Base-by-base conservation (phyloP, 2,329 filamentous ascomycete species). In the Penicillium sp. region DNA sequence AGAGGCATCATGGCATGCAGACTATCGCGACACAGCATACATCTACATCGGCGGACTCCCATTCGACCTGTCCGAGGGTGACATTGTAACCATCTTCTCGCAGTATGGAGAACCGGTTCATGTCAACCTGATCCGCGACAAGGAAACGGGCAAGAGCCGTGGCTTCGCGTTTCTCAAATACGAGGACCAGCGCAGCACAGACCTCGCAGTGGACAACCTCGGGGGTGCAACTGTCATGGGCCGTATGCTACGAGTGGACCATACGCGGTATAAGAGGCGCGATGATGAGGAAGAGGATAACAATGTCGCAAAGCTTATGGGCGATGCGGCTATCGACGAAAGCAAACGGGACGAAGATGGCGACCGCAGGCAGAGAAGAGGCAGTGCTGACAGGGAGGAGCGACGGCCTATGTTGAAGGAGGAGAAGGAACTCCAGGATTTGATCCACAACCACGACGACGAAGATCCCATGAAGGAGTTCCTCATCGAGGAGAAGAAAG, bases 161-260 rank as follows among this genome's bases (percentile, higher is more conserved):
- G 93, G 93, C 0, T 98, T 97, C 66, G 90, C 87, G 2, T 98
- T 95, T 79, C 79, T 98, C 50, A 98, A 98, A 68, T 98, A 97
- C 72, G 93, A 98, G 69, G 92, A 98, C 71, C 93, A 98, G 75
- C 81, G 92, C 60, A 96, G 91, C 72, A 95, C 89, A 54, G 92
- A 97, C 71, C 75, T 98, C 37, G 93, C 95, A 0, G 95, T 98
- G 8, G 93, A 98, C 72, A 98, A 98, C 68, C 75, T 98, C 4
- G 88, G 90, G 33, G 93, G 93, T 28, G 86, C 91, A 7, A 87
- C 84, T 27, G 84, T 98, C 15, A 78, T 88, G 66, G 91, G 90
- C 2, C 80, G 91, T 37, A 72, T 92, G 50, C 72, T 98, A 37
- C 82, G 87, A 52, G 93, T 98, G 10, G 93, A 98, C 67, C 93